A percentile compares a stretch with the other conserved stretches of the same genome.
These are phyloP conservation scores for Saccharomycopsis sp. DNA, from an alignment of 805 yeast species.

Conservation along the genomic window DNA sequence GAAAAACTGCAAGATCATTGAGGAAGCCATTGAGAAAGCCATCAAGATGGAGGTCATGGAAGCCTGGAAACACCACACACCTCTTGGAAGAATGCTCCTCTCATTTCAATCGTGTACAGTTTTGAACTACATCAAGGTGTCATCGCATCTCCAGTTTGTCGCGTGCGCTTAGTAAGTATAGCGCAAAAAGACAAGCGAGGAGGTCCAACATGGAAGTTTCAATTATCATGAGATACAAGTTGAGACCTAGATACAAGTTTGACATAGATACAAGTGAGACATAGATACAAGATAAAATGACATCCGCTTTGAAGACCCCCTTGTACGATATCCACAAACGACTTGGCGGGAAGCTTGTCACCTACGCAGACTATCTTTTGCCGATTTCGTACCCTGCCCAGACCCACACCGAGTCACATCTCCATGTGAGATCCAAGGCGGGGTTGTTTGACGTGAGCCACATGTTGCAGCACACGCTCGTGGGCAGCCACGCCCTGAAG, in stretches of 20 bases:
- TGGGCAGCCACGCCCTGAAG: conserved; percentile 57
- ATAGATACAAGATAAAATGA: neutral
- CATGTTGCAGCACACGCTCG: conserved; percentile 83
- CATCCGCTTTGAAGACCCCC: conserved; percentile 49
- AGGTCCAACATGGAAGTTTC: too few relatives aligned
- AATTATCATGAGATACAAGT: too few relatives aligned
- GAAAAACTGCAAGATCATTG: too few relatives aligned
- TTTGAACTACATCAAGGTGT: too few relatives aligned
- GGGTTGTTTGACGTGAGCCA: conserved; percentile 96
- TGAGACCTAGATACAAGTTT: neutral
- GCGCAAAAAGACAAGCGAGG: too few relatives aligned
- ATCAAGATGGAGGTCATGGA: too few relatives aligned
- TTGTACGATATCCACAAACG: conserved; percentile 69
- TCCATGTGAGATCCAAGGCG: conserved; percentile 82
- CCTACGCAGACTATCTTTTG: conserved; percentile 95
- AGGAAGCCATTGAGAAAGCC: too few relatives aligned
- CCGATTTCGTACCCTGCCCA: conserved; percentile 80
- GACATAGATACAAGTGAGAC: neutral
- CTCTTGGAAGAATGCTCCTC: too few relatives aligned
- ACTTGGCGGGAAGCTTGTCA: conserved; percentile 84
- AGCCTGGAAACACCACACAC: too few relatives aligned
- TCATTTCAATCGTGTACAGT: too few relatives aligned
- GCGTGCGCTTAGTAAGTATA: too few relatives aligned
- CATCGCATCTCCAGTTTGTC: too few relatives aligned
- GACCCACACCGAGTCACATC: conserved; percentile 84